Evolutionary conservation across 345 rosid species (phyloP).

Genomic region (Moricandia moricandioides): DNA sequence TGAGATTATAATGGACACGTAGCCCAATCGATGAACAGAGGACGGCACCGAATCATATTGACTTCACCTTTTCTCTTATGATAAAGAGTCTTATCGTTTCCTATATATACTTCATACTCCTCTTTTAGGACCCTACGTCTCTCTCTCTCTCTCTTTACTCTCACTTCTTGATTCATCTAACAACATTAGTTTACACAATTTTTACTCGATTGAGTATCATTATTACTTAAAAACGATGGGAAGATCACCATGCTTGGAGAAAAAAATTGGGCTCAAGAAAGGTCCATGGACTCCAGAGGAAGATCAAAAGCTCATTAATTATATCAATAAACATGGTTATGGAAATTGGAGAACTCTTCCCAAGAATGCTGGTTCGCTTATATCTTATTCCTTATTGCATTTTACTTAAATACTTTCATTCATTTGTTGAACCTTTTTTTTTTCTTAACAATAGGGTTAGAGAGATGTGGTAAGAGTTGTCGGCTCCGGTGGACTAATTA

Average conservation of each 20-base stretch:
- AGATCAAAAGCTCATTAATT: conserved; percentile 63
- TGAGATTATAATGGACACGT: conserved; percentile 59
- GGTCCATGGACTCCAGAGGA: conserved; percentile 95
- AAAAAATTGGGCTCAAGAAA: conserved; percentile 66
- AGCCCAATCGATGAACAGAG: conserved; percentile 42
- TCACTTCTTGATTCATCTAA: conserved; percentile 14
- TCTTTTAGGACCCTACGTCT: conserved; percentile 29
- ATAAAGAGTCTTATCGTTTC: conserved; percentile 18
- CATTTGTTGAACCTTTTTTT: not conserved
- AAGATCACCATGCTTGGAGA: conserved; percentile 76
- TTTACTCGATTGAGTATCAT: not conserved
- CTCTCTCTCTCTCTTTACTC: not conserved
- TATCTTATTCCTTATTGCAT: not conserved
- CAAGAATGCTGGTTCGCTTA: conserved; percentile 64
- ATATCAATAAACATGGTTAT: conserved; percentile 65
- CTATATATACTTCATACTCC: conserved; percentile 25
- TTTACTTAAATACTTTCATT: not conserved
- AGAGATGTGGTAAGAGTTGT: conserved; percentile 89
- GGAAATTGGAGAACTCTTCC: conserved; percentile 92
- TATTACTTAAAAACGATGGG: conserved; percentile 46
- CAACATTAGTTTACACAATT: not conserved
- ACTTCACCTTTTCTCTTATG: conserved; percentile 39
- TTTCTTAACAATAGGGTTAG: conserved; percentile 34
- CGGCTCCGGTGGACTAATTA: conserved; percentile 88
- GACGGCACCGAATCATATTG: conserved; percentile 92